Base-by-base conservation (phyloP, 768 basidiomycete genomes). In the Pleurotus ostreatus region DNA sequence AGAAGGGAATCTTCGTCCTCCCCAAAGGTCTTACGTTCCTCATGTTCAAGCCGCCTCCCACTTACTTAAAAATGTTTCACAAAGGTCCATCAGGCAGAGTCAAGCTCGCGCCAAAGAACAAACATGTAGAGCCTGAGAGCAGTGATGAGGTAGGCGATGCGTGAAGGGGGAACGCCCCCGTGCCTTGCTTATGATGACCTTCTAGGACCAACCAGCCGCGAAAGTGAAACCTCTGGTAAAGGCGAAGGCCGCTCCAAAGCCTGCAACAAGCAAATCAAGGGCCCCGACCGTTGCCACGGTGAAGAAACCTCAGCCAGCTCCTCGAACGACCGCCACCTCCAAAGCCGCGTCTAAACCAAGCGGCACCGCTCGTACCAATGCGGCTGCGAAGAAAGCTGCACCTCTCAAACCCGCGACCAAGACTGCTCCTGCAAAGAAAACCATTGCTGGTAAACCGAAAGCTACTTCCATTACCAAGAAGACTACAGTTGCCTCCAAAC, bases 1-100 rank as follows among this genome's bases (percentile, higher is more conserved):
- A 94, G 66, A 92, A 89, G 70, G 84, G 85, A 54, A 74, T 87
- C 61, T 95, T 98, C 70, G 75, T 84, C 23, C 79, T 96, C 38
- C 95, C 94, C 63, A 96, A 95, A 79, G 95, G 94, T 86, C 22
- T 25, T 51, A 40, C 49, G 43, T 37, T 46, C 6, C 53, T 47
- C 20, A 57, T 34, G 49, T 51, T 23, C 37, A 49, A 45, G 51
- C 55, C 30, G 47, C 18, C 30, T 18, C 26, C 48, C 40, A 43
- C 30, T 13, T 15, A 64, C 72, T 71, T 34, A 11, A 34, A 11
- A 11, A 34, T 2, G 30, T 11, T 66, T 57, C 69, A 56, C 71
- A 71, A 46, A 92, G 78, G 82, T 26, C 77, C 79, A 2, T 83
- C 85, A 18, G 88, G 88, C 55, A 83, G 88, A 65, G 87, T 92